Evolutionary conservation across 2,329 filamentous ascomycete species (phyloP).

Genomic region (Cyphellophora attinorum): DNA sequence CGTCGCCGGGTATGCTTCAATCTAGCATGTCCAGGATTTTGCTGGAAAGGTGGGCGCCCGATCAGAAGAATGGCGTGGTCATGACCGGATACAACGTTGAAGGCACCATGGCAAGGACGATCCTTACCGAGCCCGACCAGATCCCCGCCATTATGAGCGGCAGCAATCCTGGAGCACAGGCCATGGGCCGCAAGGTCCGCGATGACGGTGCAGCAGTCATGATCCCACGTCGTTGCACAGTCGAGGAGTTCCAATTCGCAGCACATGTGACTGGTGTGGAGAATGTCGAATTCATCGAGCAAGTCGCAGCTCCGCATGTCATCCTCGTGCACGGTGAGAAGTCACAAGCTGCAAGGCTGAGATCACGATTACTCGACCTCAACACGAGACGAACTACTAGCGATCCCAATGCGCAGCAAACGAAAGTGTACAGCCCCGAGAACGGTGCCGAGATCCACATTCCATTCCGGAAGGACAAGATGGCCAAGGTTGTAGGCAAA

Average conservation of each 20-base stretch:
- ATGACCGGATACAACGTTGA: slow-evolving; percentile 98
- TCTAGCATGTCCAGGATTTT: slow-evolving; percentile 90
- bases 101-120: slow-evolving; percentile 93
- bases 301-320: slow-evolving; percentile 83
- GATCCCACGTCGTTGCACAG: slow-evolving; percentile 84
- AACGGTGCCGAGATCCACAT: slow-evolving; percentile 95
- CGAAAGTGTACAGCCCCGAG: slow-evolving; percentile 85
- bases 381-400: slow-evolving; percentile 46
- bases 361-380: slow-evolving; percentile 87
- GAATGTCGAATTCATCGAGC: slow-evolving; percentile 94
- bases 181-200: slow-evolving; percentile 52
- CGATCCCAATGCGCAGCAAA: slow-evolving; percentile 60
- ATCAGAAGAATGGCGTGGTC: slow-evolving; percentile 93
- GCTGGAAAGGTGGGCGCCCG: slow-evolving; percentile 90
- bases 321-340: slow-evolving; percentile 96
- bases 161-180: slow-evolving; percentile 44
- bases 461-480: slow-evolving; percentile 89
- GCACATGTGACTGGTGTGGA: slow-evolving; percentile 94
- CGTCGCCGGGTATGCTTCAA: slow-evolving; percentile 95
- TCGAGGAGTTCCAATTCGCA: slow-evolving; percentile 91
- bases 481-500: slow-evolving; percentile 91
- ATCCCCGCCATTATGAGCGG: slow-evolving; percentile 90
- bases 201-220: slow-evolving; percentile 70
- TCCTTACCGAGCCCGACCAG: slow-evolving; percentile 88
- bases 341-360: slow-evolving; percentile 95